Conservation (phyloP, 371 early-diverging fungal genomes). For the Capillidium rhysosporum region DNA sequence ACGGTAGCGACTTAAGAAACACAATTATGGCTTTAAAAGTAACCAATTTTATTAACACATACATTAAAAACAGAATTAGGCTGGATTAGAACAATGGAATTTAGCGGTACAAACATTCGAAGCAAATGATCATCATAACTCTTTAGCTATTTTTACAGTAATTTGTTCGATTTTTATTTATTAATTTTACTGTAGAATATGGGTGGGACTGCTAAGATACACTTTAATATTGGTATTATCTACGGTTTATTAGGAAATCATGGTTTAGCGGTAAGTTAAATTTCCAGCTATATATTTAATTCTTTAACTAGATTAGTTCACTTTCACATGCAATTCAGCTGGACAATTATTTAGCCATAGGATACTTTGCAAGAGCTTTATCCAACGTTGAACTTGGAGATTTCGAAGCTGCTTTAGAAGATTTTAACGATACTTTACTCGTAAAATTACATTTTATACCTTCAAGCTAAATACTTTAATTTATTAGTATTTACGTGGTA, state of each 20-base stretch:
- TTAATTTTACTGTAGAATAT: conserved; percentile 30
- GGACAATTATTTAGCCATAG: conserved; percentile 79
- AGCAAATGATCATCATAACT: conserved; percentile 28
- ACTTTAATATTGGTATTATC: conserved; percentile 83
- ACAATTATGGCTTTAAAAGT: no score
- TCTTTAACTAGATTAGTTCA: conserved; percentile 11
- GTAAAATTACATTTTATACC: conserved; percentile 11
- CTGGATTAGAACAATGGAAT: conserved; percentile 57
- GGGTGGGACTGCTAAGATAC: conserved; percentile 80
- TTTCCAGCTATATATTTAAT: neutral
- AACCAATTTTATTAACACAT: no score
- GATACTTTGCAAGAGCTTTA: conserved; percentile 81
- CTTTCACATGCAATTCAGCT: conserved; percentile 47
- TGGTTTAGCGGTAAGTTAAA: conserved; percentile 53
- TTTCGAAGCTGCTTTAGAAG: conserved; percentile 27
- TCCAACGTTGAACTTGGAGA: conserved; percentile 54
- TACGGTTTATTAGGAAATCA: conserved; percentile 50
- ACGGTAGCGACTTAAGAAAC: no score
- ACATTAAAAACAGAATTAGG: no score
- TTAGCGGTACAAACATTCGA: conserved; percentile 47
- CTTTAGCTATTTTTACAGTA: conserved; percentile 43
- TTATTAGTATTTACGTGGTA: conserved; percentile 58
- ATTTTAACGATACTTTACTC: conserved; percentile 38
- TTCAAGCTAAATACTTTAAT: no score
- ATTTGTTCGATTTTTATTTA: conserved; percentile 1